Percentiles rank a stretch among this genome's conserved stretches.
These are phyloP conservation scores for Nicotiana otophora DNA, from an alignment of 257 asterid genomes.

Conservation along the genomic window DNA sequence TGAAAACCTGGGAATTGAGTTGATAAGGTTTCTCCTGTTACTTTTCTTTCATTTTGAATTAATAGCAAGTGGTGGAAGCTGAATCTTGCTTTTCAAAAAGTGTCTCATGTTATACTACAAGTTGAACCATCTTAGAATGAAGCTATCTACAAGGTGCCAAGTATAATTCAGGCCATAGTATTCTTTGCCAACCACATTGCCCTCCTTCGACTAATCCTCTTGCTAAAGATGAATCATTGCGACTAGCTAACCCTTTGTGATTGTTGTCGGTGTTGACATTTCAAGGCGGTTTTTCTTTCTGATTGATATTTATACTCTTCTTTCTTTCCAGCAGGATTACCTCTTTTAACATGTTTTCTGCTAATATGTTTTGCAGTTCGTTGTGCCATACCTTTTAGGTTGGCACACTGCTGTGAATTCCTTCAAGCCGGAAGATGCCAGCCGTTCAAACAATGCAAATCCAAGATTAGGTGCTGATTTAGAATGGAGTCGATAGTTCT, in stretches of 20 bases:
- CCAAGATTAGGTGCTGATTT: slow-evolving; percentile 57
- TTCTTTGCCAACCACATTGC: background rate
- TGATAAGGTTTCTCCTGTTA: background rate
- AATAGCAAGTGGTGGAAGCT: background rate
- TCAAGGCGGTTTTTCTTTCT: background rate
- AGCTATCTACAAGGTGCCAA: background rate
- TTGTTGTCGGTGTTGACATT: background rate
- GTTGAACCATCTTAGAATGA: background rate
- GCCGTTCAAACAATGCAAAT: slow-evolving; percentile 38
- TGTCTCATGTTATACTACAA: background rate
- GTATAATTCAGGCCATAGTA: background rate
- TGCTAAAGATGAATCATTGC: background rate
- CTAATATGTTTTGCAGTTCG: slow-evolving; percentile 46
- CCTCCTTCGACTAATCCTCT: background rate
- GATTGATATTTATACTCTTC: background rate
- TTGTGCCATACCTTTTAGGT: slow-evolving; percentile 79
- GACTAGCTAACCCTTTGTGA: background rate
- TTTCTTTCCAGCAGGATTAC: background rate
- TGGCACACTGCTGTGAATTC: slow-evolving; percentile 83
- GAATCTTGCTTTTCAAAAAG: background rate
- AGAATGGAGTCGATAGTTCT: slow-evolving; percentile 74
- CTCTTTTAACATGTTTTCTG: slow-evolving; percentile 13
- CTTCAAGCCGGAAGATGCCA: slow-evolving; percentile 61
- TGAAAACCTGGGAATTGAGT: background rate
- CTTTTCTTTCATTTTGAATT: background rate